Conservation (phyloP, 768 basidiomycete genomes). For the Kwoniella shandongensis region DNA sequence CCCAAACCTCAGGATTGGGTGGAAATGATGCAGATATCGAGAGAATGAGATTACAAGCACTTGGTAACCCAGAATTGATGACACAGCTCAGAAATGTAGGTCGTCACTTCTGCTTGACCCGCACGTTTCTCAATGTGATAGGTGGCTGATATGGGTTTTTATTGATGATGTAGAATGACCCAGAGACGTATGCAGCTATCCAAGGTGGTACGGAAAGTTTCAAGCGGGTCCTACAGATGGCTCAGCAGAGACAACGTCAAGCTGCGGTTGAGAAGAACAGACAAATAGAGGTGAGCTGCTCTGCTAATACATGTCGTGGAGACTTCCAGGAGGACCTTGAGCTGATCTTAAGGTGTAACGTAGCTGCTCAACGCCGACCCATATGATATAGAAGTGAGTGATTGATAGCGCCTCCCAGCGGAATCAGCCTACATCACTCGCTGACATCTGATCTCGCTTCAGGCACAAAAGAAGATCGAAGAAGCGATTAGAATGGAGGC, state of each 20-base stretch:
- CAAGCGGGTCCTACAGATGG: conserved; percentile 60
- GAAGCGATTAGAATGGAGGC: conserved; percentile 87
- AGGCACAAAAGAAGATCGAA: conserved; percentile 85
- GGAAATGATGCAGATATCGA: conserved; percentile 75
- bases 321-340: background rate
- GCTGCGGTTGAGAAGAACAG: conserved; percentile 60
- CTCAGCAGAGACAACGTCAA: conserved; percentile 26
- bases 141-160: background rate
- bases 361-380: conserved; percentile 78
- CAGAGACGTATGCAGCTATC: conserved; percentile 76
- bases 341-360: background rate
- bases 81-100: conserved; percentile 67
- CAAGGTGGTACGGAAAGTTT: conserved; percentile 70
- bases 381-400: conserved; percentile 69
- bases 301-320: background rate
- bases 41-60: conserved; percentile 81
- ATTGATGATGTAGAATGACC: conserved; percentile 63
- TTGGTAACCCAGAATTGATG: conserved; percentile 82
- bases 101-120: conserved; percentile 18
- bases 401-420: background rate
- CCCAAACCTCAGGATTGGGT: conserved; percentile 1
- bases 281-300: conserved; percentile 54
- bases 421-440: background rate
- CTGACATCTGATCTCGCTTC: conserved; percentile 1
- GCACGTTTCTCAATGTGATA: background rate